phyloP scores from a whole-genome alignment of 768 basidiomycete genomes.

The Trametes meyenii region DNA sequence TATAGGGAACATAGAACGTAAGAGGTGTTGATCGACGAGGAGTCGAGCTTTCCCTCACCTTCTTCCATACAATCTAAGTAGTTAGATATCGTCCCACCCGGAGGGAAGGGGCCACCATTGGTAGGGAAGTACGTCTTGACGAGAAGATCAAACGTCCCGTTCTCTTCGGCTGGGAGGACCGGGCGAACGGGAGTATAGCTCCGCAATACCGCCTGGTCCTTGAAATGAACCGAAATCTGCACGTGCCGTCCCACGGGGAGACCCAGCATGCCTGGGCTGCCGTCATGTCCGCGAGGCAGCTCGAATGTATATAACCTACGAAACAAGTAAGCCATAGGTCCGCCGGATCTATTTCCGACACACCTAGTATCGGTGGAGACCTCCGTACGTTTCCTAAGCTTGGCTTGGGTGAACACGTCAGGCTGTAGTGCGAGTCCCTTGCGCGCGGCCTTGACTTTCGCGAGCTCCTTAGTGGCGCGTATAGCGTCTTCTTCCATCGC shows the following conservation, averaged over 20 bases:
- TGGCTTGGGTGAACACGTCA: constrained; percentile 25
- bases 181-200: constrained; percentile 27
- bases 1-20: background rate
- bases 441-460: constrained; percentile 25
- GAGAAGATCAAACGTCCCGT: constrained; percentile 29
- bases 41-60: background rate
- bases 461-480: constrained; percentile 22
- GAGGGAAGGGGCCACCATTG: constrained; percentile 21
- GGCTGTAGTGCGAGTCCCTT: constrained; percentile 26
- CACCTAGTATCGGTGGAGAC: constrained; percentile 26
- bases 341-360: background rate
- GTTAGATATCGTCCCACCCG: constrained; percentile 28
- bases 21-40: background rate
- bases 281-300: constrained; percentile 21
- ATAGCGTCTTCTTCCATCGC: constrained; percentile 27
- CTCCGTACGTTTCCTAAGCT: constrained; percentile 20
- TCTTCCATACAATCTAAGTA: constrained; percentile 29
- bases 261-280: constrained; percentile 21
- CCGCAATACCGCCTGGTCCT: constrained; percentile 27
- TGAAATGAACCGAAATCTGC: constrained; percentile 27
- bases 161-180: constrained; percentile 27
- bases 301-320: constrained; percentile 26
- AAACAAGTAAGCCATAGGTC: background rate
- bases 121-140: constrained; percentile 30
- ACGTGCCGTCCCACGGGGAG: constrained; percentile 28